Percentiles rank a stretch among this genome's conserved stretches.
Conservation (phyloP, 805 yeast species). For the Wickerhamomyces tratensis region DNA sequence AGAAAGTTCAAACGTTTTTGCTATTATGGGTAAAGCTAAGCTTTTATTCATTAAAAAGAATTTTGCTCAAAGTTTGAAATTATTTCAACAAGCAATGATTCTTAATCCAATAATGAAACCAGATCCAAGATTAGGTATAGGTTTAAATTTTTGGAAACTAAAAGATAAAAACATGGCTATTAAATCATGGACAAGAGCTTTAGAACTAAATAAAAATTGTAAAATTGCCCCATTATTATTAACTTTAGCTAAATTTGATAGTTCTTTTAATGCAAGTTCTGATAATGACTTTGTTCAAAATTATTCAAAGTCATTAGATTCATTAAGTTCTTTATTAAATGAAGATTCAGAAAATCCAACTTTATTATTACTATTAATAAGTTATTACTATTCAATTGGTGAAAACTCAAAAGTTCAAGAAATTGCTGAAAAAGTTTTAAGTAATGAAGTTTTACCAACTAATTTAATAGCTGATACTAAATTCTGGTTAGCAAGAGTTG, state of each 20-base stretch:
- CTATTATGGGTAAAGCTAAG: slow-evolving; percentile 79
- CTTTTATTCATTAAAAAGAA: slow-evolving; percentile 63
- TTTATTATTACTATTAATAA: slow-evolving; percentile 55
- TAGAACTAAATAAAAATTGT: slow-evolving; percentile 54
- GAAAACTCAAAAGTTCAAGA: slow-evolving; percentile 48
- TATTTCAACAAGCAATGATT: slow-evolving; percentile 75
- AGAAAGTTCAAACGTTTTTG: slow-evolving; percentile 59
- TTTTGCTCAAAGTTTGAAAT: slow-evolving; percentile 61
- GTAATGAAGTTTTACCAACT: slow-evolving; percentile 26
- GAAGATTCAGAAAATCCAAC: slow-evolving; percentile 43
- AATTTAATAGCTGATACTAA: slow-evolving; percentile 48
- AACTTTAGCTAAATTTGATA: slow-evolving; percentile 59
- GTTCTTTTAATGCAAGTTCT: slow-evolving; percentile 45
- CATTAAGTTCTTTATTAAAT: slow-evolving; percentile 24
- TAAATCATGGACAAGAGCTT: slow-evolving; percentile 73
- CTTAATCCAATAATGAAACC: slow-evolving; percentile 74
- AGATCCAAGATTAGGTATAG: slow-evolving; percentile 92
- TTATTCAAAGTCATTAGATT: slow-evolving; percentile 50
- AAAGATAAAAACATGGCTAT: slow-evolving; percentile 71
- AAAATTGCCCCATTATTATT: slow-evolving; percentile 55
- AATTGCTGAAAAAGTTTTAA: slow-evolving; percentile 41
- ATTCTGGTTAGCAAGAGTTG: slow-evolving; percentile 82
- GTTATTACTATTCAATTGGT: slow-evolving; percentile 63
- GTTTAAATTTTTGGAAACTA: slow-evolving; percentile 86
- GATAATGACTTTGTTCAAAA: slow-evolving; percentile 48